phyloP scores from a whole-genome alignment of 1,139 yeast genomes.

The Debaryomycetaceae sp. region DNA sequence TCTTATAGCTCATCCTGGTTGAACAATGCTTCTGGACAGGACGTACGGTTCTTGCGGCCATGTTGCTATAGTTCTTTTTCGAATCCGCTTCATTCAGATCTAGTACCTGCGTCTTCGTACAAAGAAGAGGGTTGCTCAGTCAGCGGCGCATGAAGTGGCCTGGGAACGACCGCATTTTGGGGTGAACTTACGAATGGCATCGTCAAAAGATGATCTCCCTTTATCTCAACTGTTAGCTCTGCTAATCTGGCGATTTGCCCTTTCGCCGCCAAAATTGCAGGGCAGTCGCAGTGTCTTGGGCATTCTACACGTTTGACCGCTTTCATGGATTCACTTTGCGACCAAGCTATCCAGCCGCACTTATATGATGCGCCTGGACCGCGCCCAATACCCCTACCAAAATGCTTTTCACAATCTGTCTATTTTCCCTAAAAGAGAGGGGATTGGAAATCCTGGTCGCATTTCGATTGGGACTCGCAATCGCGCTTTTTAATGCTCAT shows the following conservation, averaged over 20 bases:
- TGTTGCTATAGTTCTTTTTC: slow-evolving; percentile 10
- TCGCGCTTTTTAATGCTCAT: no score
- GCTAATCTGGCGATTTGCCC: slow-evolving; percentile 21
- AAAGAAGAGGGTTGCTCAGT: slow-evolving; percentile 60
- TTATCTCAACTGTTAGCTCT: slow-evolving; percentile 15
- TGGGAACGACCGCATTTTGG: slow-evolving; percentile 45
- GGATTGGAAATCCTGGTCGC: no score
- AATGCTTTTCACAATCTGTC: slow-evolving; percentile 88
- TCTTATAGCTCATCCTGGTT: neutral
- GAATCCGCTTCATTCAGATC: slow-evolving; percentile 57
- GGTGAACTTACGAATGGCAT: slow-evolving; percentile 21
- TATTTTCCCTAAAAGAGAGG: no score
- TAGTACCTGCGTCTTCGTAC: slow-evolving; percentile 53
- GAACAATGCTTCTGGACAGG: slow-evolving; percentile 23
- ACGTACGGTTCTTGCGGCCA: slow-evolving; percentile 13
- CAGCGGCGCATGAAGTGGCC: slow-evolving; percentile 51
- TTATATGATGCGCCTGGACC: slow-evolving; percentile 95
- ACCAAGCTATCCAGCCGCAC: slow-evolving; percentile 96
- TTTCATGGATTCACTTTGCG: slow-evolving; percentile 89
- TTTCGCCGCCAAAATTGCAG: slow-evolving; percentile 13
- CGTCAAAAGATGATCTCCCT: no score
- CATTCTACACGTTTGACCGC: slow-evolving; percentile 57
- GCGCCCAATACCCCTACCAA: slow-evolving; percentile 92
- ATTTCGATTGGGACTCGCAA: no score
- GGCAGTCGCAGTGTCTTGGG: slow-evolving; percentile 35